Base-by-base conservation (phyloP, 1,139 yeast genomes). In the Geotrichum siamense region DNA sequence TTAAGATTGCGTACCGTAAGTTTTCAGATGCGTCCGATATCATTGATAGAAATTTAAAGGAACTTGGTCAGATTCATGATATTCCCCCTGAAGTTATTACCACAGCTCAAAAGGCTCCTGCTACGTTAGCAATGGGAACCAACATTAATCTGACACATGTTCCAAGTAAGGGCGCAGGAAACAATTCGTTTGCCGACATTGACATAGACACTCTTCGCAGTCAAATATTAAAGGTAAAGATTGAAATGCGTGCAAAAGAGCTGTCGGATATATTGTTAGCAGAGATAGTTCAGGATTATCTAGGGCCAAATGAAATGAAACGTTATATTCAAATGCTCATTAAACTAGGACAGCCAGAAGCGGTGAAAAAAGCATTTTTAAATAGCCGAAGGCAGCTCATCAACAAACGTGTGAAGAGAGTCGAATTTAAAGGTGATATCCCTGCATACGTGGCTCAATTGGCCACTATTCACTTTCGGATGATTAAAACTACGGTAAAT, bases 1-100 rank as follows among this genome's bases (percentile, higher is more conserved):
- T 79, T 22, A 70, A 71, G 47, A 71, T 81, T 26, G 80, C 85
- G 5, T 82, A 79, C 55, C 74, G 78, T 48, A 71, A 71, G 48
- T 79, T 72, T 55, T 63, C 65, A 20, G 75, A 69, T 41, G 78
- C 83, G 0, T 80, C 78, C 2, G 76, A 74, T 3, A 60, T 71
- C 31, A 67, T 78, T 39, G 63, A 67, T 16, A 71, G 34, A 12
- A 47, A 50, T 28, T 22, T 41, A 20, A 37, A 34, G 20, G 47
- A 46, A 30, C 28, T 53, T 4, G 48, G 44, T 13, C 41, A 48
- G 9, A 39, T 44, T 17, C 48, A 44, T 5, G 52, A 52, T 29
- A 33, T 45, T 28, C 34, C 53, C 20, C 48, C 53, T 2, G 51
- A 47, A 2, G 45, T 44, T 22, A 45, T 52, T 12, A 48, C 45